Evolutionary conservation across 192 early-diverging fungal species (phyloP), one percentile per base, ranked within the genome.

Genomic region (Coemansia pectinata): DNA sequence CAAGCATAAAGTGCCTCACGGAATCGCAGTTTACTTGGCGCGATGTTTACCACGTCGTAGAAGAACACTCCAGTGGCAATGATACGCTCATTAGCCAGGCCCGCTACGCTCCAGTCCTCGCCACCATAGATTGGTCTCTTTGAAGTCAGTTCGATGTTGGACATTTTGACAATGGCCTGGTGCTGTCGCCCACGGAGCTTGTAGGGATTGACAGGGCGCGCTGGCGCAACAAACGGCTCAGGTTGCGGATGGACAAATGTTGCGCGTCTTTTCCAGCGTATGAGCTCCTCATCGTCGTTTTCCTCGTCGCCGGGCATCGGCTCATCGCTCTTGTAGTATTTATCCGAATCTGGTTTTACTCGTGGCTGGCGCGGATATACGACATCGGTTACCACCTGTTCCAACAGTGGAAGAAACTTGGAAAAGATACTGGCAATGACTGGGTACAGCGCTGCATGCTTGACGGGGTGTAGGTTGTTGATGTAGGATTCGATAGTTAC

Each of bases 141-240:
- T n/a, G 89, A 88, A 1, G 87, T 86, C 53, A 94, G 65, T 17
- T 81, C 66, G 47, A 91, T 90, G 69, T 78, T 88, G 45, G 89
- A 86, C 71, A 91, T 79, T 71, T 91, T 91, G 34, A 36, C 34
- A 8, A 36, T 0, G 34, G 34, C 34, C 34, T 36, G 34, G 4
- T 5, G 34, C 34, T 5, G 34, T 5, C 34, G 34, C 0, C 34
- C 34, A 36, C 34, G 5, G 34, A 36, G 34, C 34, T 36, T 36
- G 8, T 36, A 36, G 34, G 34, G 34, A 5, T 8, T 36, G 8
- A 36, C 5, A 36, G 34, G 34, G 6, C 34, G 34, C 8, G 34
- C 34, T 8, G 34, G 34, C 34, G 5, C 34, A 36, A 36, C 34
- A 36, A 36, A 36, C 34, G 34, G 34, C 34, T 36, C 34, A 8